These are phyloP conservation scores for Chaetomium olivaceum DNA, from an alignment of 2,329 filamentous ascomycete species.

Conservation along the genomic window DNA sequence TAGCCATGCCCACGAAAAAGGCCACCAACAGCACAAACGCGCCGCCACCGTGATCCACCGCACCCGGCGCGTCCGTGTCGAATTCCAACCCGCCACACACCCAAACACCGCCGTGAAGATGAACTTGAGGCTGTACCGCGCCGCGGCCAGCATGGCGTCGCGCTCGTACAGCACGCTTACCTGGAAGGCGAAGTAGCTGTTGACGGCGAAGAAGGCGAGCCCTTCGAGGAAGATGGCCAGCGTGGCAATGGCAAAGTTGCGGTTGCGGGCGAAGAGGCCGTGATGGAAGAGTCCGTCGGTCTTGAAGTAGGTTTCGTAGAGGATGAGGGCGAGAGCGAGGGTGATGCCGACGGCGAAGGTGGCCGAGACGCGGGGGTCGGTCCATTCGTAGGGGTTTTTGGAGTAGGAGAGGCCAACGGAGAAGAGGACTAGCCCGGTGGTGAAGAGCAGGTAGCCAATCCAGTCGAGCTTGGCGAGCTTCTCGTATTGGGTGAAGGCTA, in stretches of 20 bases:
- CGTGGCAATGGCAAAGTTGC: constrained; percentile 42
- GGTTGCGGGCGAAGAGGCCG: constrained; percentile 40
- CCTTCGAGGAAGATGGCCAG: constrained; percentile 43
- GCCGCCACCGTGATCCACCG: constrained; percentile 33
- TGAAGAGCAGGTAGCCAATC: constrained; percentile 42
- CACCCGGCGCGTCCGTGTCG: constrained; percentile 35
- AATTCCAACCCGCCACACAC: constrained; percentile 38
- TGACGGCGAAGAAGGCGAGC: constrained; percentile 44
- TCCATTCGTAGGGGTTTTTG: constrained; percentile 44
- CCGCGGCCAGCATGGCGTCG: constrained; percentile 38
- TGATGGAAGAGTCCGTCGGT: constrained; percentile 46
- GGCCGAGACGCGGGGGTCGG: constrained; percentile 39
- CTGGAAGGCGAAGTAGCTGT: constrained; percentile 47
- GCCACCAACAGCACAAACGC: constrained; percentile 36
- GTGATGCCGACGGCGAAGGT: constrained; percentile 41
- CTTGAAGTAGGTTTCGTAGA: constrained; percentile 41
- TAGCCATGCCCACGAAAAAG: constrained; percentile 43
- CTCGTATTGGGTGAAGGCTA: constrained; percentile 33
- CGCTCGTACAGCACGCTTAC: constrained; percentile 41
- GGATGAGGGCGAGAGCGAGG: constrained; percentile 33
- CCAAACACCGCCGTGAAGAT: constrained; percentile 37
- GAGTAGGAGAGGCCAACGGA: constrained; percentile 43
- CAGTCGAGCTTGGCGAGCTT: constrained; percentile 44
- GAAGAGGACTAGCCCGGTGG: constrained; percentile 42
- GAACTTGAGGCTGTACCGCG: constrained; percentile 40